These are phyloP conservation scores for Guadua angustifolia DNA, from an alignment of 176 grass and related monocot species.

Conservation along the genomic window DNA sequence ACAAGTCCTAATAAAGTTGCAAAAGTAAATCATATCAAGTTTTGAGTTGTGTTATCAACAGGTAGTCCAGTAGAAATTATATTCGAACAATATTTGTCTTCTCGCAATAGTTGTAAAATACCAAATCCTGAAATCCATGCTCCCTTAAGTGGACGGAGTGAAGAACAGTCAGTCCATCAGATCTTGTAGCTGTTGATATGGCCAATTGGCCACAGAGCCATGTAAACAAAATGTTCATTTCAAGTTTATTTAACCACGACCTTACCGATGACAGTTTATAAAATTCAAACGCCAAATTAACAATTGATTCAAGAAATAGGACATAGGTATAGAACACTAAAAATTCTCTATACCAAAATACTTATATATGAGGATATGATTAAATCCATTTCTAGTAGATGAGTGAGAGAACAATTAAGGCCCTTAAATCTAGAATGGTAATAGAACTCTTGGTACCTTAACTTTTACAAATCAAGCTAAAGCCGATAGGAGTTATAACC, in stretches of 20 bases:
- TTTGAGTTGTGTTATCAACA: background rate
- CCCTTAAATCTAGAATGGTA: background rate
- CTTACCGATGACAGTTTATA: background rate
- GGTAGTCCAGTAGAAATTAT: conserved; percentile 10
- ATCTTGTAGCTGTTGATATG: background rate
- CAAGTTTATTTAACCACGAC: background rate
- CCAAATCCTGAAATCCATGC: background rate
- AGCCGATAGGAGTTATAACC: background rate
- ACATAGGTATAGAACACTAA: background rate
- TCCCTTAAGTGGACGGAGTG: background rate
- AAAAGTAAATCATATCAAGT: background rate
- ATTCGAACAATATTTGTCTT: background rate
- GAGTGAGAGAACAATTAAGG: background rate
- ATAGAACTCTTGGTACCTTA: background rate
- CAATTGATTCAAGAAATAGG: background rate
- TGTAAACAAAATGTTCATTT: background rate
- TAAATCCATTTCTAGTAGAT: background rate
- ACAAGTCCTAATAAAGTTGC: background rate
- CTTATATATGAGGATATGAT: background rate
- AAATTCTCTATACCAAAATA: conserved; percentile 9
- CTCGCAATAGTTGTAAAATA: background rate
- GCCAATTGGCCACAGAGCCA: background rate
- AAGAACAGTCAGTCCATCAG: background rate
- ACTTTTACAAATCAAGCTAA: background rate
- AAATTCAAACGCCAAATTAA: background rate